Evolutionary conservation across 228 moss, liverwort and hornwort species (phyloP), one percentile per base, ranked within the genome.

Genomic region (Sphagnum magellanicum): DNA sequence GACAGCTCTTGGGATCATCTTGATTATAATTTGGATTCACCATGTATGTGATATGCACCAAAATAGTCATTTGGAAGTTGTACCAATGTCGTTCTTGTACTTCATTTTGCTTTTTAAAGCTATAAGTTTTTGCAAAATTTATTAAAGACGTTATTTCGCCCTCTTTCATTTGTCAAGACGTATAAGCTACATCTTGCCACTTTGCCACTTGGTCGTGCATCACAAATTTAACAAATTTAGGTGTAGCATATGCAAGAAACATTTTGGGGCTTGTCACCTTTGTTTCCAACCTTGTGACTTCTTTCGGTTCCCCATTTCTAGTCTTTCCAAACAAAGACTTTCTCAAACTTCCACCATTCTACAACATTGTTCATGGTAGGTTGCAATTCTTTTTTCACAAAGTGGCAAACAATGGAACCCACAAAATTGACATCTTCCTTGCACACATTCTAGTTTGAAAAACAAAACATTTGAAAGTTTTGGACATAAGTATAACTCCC

Each of bases 341-440:
- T 68, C 53, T 68, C 67, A 57, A 69, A 69, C 47, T 60, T 69
- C 0, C 59, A 48, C 69, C 69, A 69, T 5, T 6, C 2, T 52
- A 69, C 14, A 3, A 60, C 0, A 6, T 6, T 60, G 1, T 49
- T 10, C 59, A 59, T 69, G 0, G 0, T 7, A 11, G 60, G 59
- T 13, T 50, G 8, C 5, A 69, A 15, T 55, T 69, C 59, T 50
- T 10, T 48, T n/a, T 6, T 69, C 48, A 13, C 66, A 66, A 5
- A 66, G 15, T 8, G 66, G 66, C 12, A 66, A 9, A 4, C 9
- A 1, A 50, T 66, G 66, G n/a, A 66, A 66, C 1, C 49, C 64
- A 50, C 48, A 50, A 9, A 48, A 6, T 6, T 49, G 9, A 49
- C 6, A 65, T 9, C 11, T 49, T 6, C 6, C 64, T 13, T 50